A percentile compares a stretch with the other conserved stretches of the same genome.
phyloP scores from a whole-genome alignment of 1,284 basidiomycete genomes.

The Fistulina hepatica region DNA sequence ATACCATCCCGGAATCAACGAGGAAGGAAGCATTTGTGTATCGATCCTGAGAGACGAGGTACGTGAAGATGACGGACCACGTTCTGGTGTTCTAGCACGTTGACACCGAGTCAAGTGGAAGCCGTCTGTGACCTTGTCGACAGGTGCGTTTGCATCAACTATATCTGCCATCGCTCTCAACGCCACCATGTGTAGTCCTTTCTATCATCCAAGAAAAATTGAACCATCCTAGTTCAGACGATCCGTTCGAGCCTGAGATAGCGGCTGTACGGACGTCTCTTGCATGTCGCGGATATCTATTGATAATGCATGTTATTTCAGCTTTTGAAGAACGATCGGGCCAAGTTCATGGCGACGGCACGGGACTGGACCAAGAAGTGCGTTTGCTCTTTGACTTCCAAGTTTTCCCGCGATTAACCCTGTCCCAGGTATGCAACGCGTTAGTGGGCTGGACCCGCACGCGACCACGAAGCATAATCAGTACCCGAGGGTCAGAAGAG shows the following conservation, averaged over 20 bases:
- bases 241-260: constrained; percentile 81
- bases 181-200: constrained; percentile 42
- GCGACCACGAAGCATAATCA: neutral
- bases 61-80: constrained; percentile 19
- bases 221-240: constrained; percentile 81
- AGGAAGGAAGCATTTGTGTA: constrained; percentile 77
- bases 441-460: neutral
- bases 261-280: constrained; percentile 45
- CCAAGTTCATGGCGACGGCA: constrained; percentile 61
- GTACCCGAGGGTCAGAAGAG: neutral
- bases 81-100: neutral
- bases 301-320: constrained; percentile 20
- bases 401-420: constrained; percentile 2
- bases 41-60: constrained; percentile 77
- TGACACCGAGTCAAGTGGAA: constrained; percentile 58
- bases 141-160: constrained; percentile 35
- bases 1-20: constrained; percentile 89
- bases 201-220: constrained; percentile 75
- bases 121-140: constrained; percentile 68
- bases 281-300: neutral
- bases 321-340: constrained; percentile 63
- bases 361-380: constrained; percentile 77
- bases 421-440: constrained; percentile 4
- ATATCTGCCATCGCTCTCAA: constrained; percentile 1
- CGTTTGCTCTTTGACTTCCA: constrained; percentile 16